Conservation (phyloP, 1,284 basidiomycete genomes). For the Fomitopsis betulina region DNA sequence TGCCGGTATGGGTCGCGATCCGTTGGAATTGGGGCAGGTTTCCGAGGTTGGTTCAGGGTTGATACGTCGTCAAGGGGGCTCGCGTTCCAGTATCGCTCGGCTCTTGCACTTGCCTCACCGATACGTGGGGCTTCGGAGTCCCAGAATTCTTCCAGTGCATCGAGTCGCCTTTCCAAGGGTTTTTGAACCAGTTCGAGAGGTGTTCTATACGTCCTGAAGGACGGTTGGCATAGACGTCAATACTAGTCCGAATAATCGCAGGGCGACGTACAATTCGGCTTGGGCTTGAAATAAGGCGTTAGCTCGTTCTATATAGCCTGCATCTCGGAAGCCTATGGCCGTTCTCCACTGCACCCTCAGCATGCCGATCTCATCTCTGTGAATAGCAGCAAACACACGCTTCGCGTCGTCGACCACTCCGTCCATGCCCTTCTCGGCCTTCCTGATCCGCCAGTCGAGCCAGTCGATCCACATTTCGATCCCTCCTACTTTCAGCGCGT, state of each 20-base stretch:
- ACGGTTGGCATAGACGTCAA: background rate
- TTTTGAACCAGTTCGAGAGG: conserved; percentile 38
- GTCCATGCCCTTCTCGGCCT: conserved; percentile 39
- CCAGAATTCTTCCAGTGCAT: conserved; percentile 71
- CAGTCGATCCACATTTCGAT: conserved; percentile 67
- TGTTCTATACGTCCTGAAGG: conserved; percentile 47
- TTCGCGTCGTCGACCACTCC: conserved; percentile 47
- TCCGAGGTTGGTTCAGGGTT: background rate
- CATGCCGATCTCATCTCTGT: conserved; percentile 46
- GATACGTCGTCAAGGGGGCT: conserved; percentile 31
- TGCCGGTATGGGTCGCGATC: conserved; percentile 57
- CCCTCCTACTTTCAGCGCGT: conserved; percentile 47
- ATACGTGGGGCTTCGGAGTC: conserved; percentile 64
- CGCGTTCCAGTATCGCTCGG: conserved; percentile 59
- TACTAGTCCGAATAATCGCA: too few relatives aligned
- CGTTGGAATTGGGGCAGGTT: conserved; percentile 11
- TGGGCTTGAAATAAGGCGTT: conserved; percentile 74
- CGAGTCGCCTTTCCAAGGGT: conserved; percentile 44
- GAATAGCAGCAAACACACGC: conserved; percentile 38
- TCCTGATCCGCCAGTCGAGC: conserved; percentile 68
- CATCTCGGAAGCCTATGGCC: conserved; percentile 64
- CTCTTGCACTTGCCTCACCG: conserved; percentile 55
- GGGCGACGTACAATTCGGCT: conserved; percentile 58
- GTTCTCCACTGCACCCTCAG: conserved; percentile 69
- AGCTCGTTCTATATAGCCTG: conserved; percentile 61